phyloP scores from a whole-genome alignment of 2,329 filamentous ascomycete species.

The Aureobasidium vineae region DNA sequence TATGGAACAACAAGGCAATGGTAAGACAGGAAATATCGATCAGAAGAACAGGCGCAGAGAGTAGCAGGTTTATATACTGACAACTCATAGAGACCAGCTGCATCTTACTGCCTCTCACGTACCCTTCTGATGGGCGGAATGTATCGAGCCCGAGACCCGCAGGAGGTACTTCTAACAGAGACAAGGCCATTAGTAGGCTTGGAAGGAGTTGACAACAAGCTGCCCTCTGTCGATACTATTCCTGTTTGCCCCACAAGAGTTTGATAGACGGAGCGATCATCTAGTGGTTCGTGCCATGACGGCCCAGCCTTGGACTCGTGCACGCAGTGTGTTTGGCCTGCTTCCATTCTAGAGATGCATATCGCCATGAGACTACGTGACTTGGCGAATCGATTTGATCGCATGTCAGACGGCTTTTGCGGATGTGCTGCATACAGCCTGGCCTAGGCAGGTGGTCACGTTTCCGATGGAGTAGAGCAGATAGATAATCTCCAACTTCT shows the following conservation, averaged over 20 bases:
- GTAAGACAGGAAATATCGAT: background rate
- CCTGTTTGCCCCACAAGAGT: slow-evolving; percentile 4
- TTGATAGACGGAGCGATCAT: slow-evolving; percentile 1
- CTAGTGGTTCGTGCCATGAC: slow-evolving; percentile 15
- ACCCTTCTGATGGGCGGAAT: background rate
- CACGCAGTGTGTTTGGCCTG: background rate
- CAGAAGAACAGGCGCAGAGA: background rate
- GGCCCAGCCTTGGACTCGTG: slow-evolving; percentile 7
- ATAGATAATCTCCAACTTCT: background rate
- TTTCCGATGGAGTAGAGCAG: background rate
- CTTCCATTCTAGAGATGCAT: background rate
- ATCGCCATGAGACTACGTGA: background rate
- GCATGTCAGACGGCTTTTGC: background rate
- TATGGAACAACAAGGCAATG: background rate
- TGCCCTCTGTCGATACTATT: slow-evolving; percentile 8
- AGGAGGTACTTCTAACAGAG: background rate
- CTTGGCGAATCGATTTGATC: background rate
- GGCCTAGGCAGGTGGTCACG: background rate
- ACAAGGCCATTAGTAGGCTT: background rate
- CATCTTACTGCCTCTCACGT: background rate
- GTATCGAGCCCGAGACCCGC: slow-evolving; percentile 10
- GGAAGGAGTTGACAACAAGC: background rate
- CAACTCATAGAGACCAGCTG: background rate
- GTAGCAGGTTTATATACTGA: background rate
- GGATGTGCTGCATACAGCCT: background rate